phyloP scores from a whole-genome alignment of 257 asterid genomes.

The Jaltomata sinuosa region DNA sequence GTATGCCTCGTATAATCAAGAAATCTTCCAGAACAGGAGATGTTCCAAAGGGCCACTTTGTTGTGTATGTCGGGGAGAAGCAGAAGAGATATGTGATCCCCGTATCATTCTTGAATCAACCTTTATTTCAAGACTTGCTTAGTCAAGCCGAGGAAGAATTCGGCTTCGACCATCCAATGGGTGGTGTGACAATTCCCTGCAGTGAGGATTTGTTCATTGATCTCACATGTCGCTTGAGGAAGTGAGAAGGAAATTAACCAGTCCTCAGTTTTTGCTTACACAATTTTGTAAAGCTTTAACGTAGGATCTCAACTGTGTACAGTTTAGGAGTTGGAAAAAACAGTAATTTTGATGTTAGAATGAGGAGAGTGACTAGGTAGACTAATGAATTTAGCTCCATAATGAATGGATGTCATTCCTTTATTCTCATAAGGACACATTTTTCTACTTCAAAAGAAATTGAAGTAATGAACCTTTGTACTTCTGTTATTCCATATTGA shows the following conservation, averaged over 20 bases:
- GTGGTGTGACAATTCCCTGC: slow-evolving; percentile 49
- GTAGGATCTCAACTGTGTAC: not conserved
- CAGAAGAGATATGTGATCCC: slow-evolving; percentile 25
- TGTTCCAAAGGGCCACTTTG: slow-evolving; percentile 49
- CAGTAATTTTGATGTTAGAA: not conserved
- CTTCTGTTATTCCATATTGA: not conserved
- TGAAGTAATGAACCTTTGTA: not conserved
- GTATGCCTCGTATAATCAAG: not conserved
- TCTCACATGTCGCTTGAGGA: slow-evolving; percentile 17
- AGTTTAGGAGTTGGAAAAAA: not conserved
- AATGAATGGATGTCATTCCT: not conserved
- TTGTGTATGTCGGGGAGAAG: slow-evolving; percentile 38
- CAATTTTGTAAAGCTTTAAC: not conserved
- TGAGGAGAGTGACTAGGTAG: not conserved
- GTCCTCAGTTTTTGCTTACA: not conserved
- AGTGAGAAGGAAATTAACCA: not conserved
- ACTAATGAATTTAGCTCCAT: not conserved
- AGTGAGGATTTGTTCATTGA: slow-evolving; percentile 20
- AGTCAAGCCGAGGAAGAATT: slow-evolving; percentile 26
- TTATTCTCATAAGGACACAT: not conserved
- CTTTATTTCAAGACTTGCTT: slow-evolving; percentile 31
- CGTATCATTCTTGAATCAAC: slow-evolving; percentile 26
- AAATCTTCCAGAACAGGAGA: not conserved
- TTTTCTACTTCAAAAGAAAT: not conserved
- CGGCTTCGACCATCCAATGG: slow-evolving; percentile 40